Conservation (phyloP, 169 alveolate genomes). For the Cryptosporidium bovis region DNA sequence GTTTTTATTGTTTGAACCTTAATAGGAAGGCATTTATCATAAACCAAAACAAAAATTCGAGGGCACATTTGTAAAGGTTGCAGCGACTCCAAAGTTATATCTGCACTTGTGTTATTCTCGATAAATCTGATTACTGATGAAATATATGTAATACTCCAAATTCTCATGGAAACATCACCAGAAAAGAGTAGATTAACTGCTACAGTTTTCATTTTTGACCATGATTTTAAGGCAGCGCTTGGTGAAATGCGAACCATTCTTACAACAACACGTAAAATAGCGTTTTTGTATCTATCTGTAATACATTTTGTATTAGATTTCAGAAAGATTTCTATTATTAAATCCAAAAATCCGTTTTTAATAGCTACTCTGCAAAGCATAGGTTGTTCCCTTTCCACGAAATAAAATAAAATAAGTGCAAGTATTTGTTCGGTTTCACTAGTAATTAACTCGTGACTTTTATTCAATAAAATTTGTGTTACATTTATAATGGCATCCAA, state of each 20-base stretch:
- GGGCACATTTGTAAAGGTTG: slow-evolving; percentile 54
- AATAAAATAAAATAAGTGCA: slow-evolving; percentile 24
- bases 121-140: slow-evolving; percentile 37
- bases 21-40: slow-evolving; percentile 53
- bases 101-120: not conserved
- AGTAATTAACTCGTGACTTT: slow-evolving; percentile 19
- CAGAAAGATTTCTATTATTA: not conserved
- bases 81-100: slow-evolving; percentile 5
- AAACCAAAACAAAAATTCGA: slow-evolving; percentile 19
- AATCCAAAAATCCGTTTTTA: slow-evolving; percentile 42
- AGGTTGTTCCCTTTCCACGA: slow-evolving; percentile 48
- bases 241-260: slow-evolving; percentile 45
- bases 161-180: slow-evolving; percentile 37
- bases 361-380: slow-evolving; percentile 69
- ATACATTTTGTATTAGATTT: slow-evolving; percentile 3
- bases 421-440: slow-evolving; percentile 51
- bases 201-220: slow-evolving; percentile 24
- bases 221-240: slow-evolving; percentile 42
- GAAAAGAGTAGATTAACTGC: slow-evolving; percentile 1
- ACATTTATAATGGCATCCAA: slow-evolving; percentile 18
- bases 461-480: slow-evolving; percentile 12
- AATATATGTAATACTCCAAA: slow-evolving; percentile 55
- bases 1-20: slow-evolving; percentile 15
- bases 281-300: slow-evolving; percentile 21
- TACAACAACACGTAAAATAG: slow-evolving; percentile 22